A percentile compares a stretch with the other conserved stretches of the same genome.
phyloP scores from a whole-genome alignment of 805 yeast genomes.

The Ascoidea tarda region DNA sequence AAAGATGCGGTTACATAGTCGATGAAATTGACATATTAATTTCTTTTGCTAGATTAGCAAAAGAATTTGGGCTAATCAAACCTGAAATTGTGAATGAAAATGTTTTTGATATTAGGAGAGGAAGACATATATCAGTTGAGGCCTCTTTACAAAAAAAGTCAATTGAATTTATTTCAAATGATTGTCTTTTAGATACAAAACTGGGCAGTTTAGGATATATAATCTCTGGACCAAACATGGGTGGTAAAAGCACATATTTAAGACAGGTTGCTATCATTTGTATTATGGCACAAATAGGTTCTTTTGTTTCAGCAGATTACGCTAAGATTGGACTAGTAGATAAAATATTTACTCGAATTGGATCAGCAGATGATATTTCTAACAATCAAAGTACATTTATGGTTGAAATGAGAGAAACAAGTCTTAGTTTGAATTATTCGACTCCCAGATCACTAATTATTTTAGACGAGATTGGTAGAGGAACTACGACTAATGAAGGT shows the following conservation, averaged over 20 bases:
- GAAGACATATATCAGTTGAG: conserved; percentile 84
- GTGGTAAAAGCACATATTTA: conserved; percentile 68
- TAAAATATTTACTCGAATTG: conserved; percentile 65
- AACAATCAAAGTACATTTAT: conserved; percentile 79
- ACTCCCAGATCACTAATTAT: conserved; percentile 59
- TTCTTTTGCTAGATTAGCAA: conserved; percentile 60
- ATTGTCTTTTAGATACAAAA: conserved; percentile 13
- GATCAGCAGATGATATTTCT: conserved; percentile 72
- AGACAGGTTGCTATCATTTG: conserved; percentile 60
- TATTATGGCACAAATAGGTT: conserved; percentile 62
- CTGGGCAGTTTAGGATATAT: conserved; percentile 28
- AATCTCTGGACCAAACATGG: conserved; percentile 88
- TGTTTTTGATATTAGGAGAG: conserved; percentile 37
- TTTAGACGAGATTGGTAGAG: conserved; percentile 82
- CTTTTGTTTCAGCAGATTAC: conserved; percentile 50
- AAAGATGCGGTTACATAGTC: conserved; percentile 33
- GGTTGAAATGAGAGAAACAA: conserved; percentile 86
- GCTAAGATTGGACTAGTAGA: conserved; percentile 67
- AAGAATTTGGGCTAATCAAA: conserved; percentile 49
- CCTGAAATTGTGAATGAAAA: conserved; percentile 45
- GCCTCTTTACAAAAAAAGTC: conserved; percentile 41
- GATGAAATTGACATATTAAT: conserved; percentile 62
- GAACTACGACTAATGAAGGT: conserved; percentile 79
- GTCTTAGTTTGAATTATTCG: conserved; percentile 50
- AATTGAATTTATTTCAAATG: conserved; percentile 19